Percentiles rank a stretch among this genome's conserved stretches.
Evolutionary conservation across 768 basidiomycete genomes (phyloP).

Genomic region (Trametes elegans): DNA sequence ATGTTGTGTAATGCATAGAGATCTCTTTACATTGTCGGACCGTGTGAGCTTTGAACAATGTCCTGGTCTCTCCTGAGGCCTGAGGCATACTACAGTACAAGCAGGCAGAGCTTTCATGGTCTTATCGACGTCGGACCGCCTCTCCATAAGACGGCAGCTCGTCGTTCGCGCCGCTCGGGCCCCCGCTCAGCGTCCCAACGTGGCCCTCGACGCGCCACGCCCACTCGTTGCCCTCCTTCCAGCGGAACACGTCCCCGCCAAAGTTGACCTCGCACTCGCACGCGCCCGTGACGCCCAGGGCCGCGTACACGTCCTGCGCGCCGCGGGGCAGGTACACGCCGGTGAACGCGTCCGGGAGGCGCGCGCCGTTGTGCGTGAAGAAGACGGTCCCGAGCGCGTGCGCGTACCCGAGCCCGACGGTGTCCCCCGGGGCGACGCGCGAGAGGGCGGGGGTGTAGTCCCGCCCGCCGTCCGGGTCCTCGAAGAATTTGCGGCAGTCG

Average conservation of each 20-base stretch:
- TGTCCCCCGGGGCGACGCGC: conserved; percentile 45
- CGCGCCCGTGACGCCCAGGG: conserved; percentile 49
- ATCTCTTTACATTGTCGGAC: background rate
- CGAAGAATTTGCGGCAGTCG: conserved; percentile 72
- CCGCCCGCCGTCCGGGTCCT: conserved; percentile 62
- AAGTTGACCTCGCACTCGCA: conserved; percentile 64
- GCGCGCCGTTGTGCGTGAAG: conserved; percentile 62
- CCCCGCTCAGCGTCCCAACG: conserved; percentile 46
- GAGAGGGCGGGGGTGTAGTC: conserved; percentile 43
- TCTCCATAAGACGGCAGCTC: conserved; percentile 40
- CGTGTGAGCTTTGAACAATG: too few species aligned
- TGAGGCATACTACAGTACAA: too few species aligned
- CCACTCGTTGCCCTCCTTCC: conserved; percentile 66
- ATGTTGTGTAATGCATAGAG: conserved; percentile 5
- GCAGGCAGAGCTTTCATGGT: too few species aligned
- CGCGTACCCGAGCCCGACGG: conserved; percentile 63
- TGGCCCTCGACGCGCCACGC: conserved; percentile 64
- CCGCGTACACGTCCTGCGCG: conserved; percentile 59
- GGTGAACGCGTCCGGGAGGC: conserved; percentile 54
- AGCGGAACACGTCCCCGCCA: conserved; percentile 48
- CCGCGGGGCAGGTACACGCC: conserved; percentile 56
- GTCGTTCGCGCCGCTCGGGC: conserved; percentile 36
- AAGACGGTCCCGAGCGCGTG: conserved; percentile 52
- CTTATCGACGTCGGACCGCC: too few species aligned
- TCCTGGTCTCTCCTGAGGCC: too few species aligned